Evolutionary conservation across 768 basidiomycete genomes (phyloP), one percentile per base, ranked within the genome.

Genomic region (Heimioporus sp.): DNA sequence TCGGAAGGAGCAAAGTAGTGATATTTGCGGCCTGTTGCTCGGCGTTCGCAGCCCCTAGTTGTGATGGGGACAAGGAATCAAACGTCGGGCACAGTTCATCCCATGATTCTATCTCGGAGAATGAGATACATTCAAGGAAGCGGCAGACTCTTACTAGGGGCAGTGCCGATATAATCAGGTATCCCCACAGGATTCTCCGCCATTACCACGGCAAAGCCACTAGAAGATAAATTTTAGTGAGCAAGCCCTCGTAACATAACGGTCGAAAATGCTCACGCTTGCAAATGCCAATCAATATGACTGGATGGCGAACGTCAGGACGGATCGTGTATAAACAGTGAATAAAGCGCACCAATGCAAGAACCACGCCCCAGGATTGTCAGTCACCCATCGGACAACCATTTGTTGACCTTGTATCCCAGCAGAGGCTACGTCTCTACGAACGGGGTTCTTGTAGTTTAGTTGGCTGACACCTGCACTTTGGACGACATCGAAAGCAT

Each of bases 291-390:
- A 20, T 68, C 66, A 16, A 66, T 62, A 24, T 66, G 66, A 43
- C 66, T 67, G 35, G 49, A 20, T 16, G 8, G 8, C n/a, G 15
- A 11, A 21, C 10, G 36, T 58, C 40, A 59, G 36, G 8, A 51
- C 16, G 34, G 1, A 19, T 21, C 12, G 17, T 16, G 17, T 7
- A 20, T 15, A 35, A 6, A 40, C n/a, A 12, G 44, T 16, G 19
- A 47, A 12, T 10, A 16, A 34, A 28, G 31, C 31, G 40, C 49
- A 67, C 66, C 67, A 77, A 51, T 78, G 76, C 38, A 77, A 53
- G 55, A 77, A 69, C 78, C 81, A 83, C 10, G 80, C 76, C 7
- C 86, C 85, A 1, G 82, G 70, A 62, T 87, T 87, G 56, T 87
- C 80, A 3, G 84, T 83, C 17, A 71, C 66, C 64, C 80, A 86